These are phyloP conservation scores for Suhomyces wounanorum DNA, from an alignment of 1,139 yeast species.

Conservation along the genomic window DNA sequence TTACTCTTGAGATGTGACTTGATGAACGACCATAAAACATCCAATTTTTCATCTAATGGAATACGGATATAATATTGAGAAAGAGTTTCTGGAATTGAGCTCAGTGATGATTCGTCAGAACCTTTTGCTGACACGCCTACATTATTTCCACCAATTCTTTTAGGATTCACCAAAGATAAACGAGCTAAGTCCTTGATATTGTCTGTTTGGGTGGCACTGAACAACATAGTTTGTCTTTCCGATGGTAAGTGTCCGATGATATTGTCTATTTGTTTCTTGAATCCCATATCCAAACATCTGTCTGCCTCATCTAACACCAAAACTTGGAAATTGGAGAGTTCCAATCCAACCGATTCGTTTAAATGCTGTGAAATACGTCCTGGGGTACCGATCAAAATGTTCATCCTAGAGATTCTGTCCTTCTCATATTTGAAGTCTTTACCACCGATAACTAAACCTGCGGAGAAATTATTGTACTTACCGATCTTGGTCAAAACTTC, in stretches of 20 bases:
- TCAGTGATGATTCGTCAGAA: slow-evolving; percentile 35
- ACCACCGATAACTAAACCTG: slow-evolving; percentile 96
- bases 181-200: slow-evolving; percentile 87
- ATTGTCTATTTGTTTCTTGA: slow-evolving; percentile 83
- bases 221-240: slow-evolving; percentile 82
- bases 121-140: slow-evolving; percentile 44
- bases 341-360: slow-evolving; percentile 90
- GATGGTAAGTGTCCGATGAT: slow-evolving; percentile 83
- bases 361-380: slow-evolving; percentile 93
- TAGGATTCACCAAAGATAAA: slow-evolving; percentile 78
- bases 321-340: slow-evolving; percentile 74
- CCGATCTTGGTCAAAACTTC: slow-evolving; percentile 89
- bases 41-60: slow-evolving; percentile 77
- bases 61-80: slow-evolving; percentile 80
- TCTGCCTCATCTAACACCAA: slow-evolving; percentile 95
- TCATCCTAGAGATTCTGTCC: slow-evolving; percentile 81
- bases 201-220: slow-evolving; percentile 93
- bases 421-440: slow-evolving; percentile 87
- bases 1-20: slow-evolving; percentile 85
- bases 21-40: slow-evolving; percentile 84
- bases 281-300: slow-evolving; percentile 95
- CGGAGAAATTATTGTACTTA: slow-evolving; percentile 75
- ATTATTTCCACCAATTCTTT: slow-evolving; percentile 57
- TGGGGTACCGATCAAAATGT: slow-evolving; percentile 92
- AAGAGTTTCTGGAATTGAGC: slow-evolving; percentile 71